Percentiles rank a stretch among this genome's conserved stretches.
Evolutionary conservation across 768 basidiomycete genomes (phyloP).

Genomic region (Calocera viscosa): DNA sequence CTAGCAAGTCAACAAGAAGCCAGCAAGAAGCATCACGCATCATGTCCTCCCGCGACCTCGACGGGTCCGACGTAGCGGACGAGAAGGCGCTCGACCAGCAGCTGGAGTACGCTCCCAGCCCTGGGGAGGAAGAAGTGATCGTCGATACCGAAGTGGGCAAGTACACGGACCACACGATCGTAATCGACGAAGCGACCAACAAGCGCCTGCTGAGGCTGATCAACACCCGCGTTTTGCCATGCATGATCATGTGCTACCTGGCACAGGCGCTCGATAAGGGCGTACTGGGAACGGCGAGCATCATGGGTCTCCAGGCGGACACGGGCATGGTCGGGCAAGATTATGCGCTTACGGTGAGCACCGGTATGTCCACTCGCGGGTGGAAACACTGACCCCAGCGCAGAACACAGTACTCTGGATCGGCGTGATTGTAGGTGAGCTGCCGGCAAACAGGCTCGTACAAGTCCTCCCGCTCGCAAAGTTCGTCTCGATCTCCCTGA

Average conservation of each 20-base stretch:
- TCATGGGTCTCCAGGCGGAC: conserved; percentile 38
- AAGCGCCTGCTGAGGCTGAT: background rate
- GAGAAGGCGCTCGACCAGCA: too few relatives aligned
- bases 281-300: conserved; percentile 38
- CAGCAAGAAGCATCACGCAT: too few relatives aligned
- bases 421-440: conserved; percentile 30
- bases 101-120: too few relatives aligned
- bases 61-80: too few relatives aligned
- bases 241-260: background rate
- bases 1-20: too few relatives aligned
- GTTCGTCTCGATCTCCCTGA: conserved; percentile 30
- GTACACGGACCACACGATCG: too few relatives aligned
- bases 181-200: too few relatives aligned
- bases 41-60: too few relatives aligned
- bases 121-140: too few relatives aligned
- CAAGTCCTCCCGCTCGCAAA: conserved; percentile 42
- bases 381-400: background rate
- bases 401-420: conserved; percentile 1
- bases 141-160: too few relatives aligned
- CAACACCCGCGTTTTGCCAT: background rate
- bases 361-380: background rate
- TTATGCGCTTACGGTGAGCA: conserved; percentile 25
- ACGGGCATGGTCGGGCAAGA: conserved; percentile 38
- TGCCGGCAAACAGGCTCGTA: conserved; percentile 38
- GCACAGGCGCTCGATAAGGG: conserved; percentile 39